Evolutionary conservation across 2,329 filamentous ascomycete genomes (phyloP).

Genomic region (Exophiala spinifera): DNA sequence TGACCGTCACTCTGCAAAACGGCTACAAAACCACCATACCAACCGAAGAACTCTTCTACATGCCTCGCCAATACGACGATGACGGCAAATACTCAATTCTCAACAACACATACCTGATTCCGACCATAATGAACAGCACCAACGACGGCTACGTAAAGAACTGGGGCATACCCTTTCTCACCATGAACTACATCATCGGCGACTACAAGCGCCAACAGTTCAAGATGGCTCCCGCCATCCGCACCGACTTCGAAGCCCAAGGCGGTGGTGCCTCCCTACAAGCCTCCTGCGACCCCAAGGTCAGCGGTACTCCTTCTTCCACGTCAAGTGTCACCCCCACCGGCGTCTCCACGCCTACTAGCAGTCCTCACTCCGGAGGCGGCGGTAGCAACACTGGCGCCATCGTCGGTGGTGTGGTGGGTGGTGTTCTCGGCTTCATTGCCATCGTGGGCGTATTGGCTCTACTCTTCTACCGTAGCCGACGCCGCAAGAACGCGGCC

Average conservation of each 20-base stretch:
- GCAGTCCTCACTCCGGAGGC: not conserved
- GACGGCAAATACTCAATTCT: conserved; percentile 18
- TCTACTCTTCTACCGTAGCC: conserved; percentile 19
- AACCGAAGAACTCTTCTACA: conserved; percentile 24
- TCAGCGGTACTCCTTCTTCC: conserved; percentile 1
- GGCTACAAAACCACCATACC: conserved; percentile 26
- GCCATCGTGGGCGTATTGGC: conserved; percentile 17
- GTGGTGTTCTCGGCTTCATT: conserved; percentile 25
- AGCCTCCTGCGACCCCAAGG: conserved; percentile 21
- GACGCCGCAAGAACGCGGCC: conserved; percentile 8
- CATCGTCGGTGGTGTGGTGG: conserved; percentile 30
- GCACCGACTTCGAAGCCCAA: conserved; percentile 13
- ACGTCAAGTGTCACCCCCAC: conserved; percentile 2
- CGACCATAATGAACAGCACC: conserved; percentile 14
- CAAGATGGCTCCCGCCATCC: conserved; percentile 26
- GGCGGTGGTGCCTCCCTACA: conserved; percentile 19
- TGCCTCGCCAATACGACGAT: conserved; percentile 22
- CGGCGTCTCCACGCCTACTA: not conserved
- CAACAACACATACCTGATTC: conserved; percentile 21
- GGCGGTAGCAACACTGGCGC: conserved; percentile 21
- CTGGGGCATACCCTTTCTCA: conserved; percentile 27
- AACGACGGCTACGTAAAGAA: conserved; percentile 18
- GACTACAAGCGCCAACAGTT: conserved; percentile 23
- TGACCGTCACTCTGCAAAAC: conserved; percentile 23
- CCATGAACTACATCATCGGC: conserved; percentile 27